Conservation (phyloP, 208 protist genomes). For the Wallacemonas rigidus region DNA sequence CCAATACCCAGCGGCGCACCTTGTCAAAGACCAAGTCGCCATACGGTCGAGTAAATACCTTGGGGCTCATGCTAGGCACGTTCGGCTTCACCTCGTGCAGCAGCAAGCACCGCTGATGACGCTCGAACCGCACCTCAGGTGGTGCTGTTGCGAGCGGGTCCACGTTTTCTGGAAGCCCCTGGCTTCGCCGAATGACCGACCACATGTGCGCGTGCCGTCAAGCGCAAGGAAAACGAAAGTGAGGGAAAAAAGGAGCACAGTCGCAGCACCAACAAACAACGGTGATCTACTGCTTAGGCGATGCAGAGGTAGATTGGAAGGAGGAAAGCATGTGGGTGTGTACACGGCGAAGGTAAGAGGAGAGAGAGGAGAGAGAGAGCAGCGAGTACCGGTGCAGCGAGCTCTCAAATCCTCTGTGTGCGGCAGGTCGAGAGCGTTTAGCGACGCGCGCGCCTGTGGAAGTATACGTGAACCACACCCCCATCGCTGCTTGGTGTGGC, state of each 20-base stretch:
- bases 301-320: too few species aligned
- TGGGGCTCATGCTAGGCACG: slow-evolving; percentile 58
- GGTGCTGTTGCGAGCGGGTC: slow-evolving; percentile 13
- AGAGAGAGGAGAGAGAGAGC: too few species aligned
- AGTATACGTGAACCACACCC: too few species aligned
- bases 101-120: slow-evolving; percentile 66
- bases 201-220: slow-evolving; percentile 42
- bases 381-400: too few species aligned
- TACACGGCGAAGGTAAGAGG: too few species aligned
- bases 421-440: too few species aligned
- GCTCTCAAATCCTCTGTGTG: too few species aligned
- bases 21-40: slow-evolving; percentile 70
- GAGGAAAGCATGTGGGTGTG: too few species aligned
- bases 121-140: slow-evolving; percentile 30
- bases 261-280: neutral
- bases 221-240: neutral
- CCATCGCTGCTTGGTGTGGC: too few species aligned
- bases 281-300: neutral
- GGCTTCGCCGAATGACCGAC: slow-evolving; percentile 65
- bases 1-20: slow-evolving; percentile 66
- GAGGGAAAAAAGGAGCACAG: neutral
- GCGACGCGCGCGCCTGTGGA: too few species aligned
- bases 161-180: slow-evolving; percentile 46
- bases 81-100: slow-evolving; percentile 74
- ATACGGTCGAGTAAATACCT: slow-evolving; percentile 67